These are phyloP conservation scores for Poterioochromonas sp. DNA, from an alignment of 352 stramenopile genomes.

Conservation along the genomic window DNA sequence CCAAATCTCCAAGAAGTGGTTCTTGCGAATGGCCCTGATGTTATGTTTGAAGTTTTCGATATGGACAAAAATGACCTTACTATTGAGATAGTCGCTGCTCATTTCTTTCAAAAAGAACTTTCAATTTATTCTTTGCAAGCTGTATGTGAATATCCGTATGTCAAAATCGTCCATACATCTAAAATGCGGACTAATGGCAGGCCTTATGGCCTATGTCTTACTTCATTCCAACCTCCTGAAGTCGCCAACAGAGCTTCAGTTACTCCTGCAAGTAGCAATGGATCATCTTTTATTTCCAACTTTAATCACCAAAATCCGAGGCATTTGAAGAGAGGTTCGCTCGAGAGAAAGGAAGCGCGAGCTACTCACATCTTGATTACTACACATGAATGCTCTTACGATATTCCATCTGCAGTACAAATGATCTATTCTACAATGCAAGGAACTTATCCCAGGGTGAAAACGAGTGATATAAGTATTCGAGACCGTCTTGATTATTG, in stretches of 20 bases:
- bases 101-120: constrained; percentile 61
- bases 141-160: not conserved
- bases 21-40: constrained; percentile 59
- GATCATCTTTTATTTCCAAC: not conserved
- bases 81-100: constrained; percentile 59
- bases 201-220: not conserved
- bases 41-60: constrained; percentile 66
- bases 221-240: not conserved
- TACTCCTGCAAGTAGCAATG: not conserved
- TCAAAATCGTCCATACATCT: not conserved
- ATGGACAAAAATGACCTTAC: constrained; percentile 56
- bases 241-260: not conserved
- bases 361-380: constrained; percentile 59
- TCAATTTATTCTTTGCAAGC: constrained; percentile 55
- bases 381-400: constrained; percentile 59
- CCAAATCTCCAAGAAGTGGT: constrained; percentile 49
- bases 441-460: not conserved
- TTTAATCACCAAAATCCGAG: not conserved
- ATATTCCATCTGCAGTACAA: constrained; percentile 5
- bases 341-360: not conserved
- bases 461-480: not conserved
- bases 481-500: not conserved
- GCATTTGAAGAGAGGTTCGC: too few relatives aligned
- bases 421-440: not conserved
- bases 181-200: not conserved